Percentiles rank a stretch among this genome's conserved stretches.
These are phyloP conservation scores for Sporothrix luriei DNA, from an alignment of 2,329 filamentous ascomycete genomes.

Conservation along the genomic window DNA sequence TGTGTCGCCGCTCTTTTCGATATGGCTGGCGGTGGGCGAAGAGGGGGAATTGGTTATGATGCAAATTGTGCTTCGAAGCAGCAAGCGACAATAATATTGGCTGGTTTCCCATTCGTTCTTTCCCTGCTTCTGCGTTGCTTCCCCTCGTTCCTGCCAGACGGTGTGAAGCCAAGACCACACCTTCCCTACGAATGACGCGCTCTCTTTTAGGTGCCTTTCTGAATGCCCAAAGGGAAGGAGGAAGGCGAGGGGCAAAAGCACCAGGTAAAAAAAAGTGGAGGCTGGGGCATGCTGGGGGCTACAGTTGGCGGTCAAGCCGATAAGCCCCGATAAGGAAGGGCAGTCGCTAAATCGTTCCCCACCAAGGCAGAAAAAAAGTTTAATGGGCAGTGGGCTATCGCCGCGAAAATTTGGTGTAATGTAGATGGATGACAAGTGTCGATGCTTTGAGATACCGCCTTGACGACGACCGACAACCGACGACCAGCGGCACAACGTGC, in stretches of 20 bases:
- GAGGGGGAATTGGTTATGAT: neutral
- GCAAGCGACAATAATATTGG: conserved; percentile 27
- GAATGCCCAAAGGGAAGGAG: neutral
- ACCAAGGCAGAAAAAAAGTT: conserved; percentile 27
- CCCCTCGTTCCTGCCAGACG: conserved; percentile 19
- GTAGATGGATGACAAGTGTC: conserved; percentile 21
- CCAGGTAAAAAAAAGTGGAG: conserved; percentile 27
- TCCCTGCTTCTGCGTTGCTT: conserved; percentile 2
- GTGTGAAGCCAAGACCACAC: conserved; percentile 5
- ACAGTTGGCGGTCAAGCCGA: conserved; percentile 30
- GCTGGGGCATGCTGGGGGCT: neutral
- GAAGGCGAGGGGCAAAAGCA: conserved; percentile 17
- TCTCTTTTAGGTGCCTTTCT: conserved; percentile 12
- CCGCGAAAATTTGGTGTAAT: conserved; percentile 24
- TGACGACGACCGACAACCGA: conserved; percentile 9
- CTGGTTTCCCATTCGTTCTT: conserved; percentile 19
- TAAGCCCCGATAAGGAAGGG: conserved; percentile 30
- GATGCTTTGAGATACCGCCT: conserved; percentile 25
- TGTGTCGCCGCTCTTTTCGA: neutral
- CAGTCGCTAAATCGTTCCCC: neutral
- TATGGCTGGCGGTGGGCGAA: conserved; percentile 24
- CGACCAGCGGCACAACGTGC: conserved; percentile 1
- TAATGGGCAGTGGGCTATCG: conserved; percentile 19
- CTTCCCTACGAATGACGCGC: conserved; percentile 15
- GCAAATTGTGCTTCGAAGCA: conserved; percentile 17